phyloP scores from a whole-genome alignment of 2,329 filamentous ascomycete genomes.

The Diaporthe vexans region DNA sequence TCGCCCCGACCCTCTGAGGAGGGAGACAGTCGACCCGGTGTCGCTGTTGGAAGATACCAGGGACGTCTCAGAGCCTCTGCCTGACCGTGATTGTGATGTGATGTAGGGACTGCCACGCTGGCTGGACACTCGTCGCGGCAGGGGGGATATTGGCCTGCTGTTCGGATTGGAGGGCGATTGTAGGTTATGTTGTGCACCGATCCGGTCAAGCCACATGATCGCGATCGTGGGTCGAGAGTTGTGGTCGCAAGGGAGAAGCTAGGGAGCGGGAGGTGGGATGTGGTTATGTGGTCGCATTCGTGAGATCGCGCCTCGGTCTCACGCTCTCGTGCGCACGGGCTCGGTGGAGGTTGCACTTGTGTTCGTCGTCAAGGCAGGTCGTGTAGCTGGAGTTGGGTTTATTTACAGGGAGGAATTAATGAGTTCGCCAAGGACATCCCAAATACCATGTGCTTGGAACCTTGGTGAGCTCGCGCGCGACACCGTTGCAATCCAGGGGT shows the following conservation, averaged over 20 bases:
- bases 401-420: neutral
- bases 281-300: slow-evolving; percentile 21
- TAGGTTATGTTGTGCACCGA: slow-evolving; percentile 24
- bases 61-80: slow-evolving; percentile 76
- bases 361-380: neutral
- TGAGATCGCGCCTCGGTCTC: neutral
- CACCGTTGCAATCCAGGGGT: slow-evolving; percentile 28
- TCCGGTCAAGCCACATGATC: slow-evolving; percentile 43
- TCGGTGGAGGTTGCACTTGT: neutral
- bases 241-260: slow-evolving; percentile 18
- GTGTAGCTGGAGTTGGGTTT: neutral
- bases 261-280: slow-evolving; percentile 26
- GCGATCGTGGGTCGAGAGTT: neutral
- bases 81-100: slow-evolving; percentile 40
- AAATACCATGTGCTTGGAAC: neutral
- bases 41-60: slow-evolving; percentile 65
- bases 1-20: slow-evolving; percentile 54
- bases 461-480: slow-evolving; percentile 13
- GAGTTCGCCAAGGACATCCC: neutral
- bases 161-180: slow-evolving; percentile 36
- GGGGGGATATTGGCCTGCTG: slow-evolving; percentile 40
- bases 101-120: slow-evolving; percentile 37
- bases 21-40: slow-evolving; percentile 67
- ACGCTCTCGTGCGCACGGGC: neutral
- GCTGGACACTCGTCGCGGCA: slow-evolving; percentile 39